Conservation (phyloP, 73 alveolate genomes). For the Paramecium primaurelia region DNA sequence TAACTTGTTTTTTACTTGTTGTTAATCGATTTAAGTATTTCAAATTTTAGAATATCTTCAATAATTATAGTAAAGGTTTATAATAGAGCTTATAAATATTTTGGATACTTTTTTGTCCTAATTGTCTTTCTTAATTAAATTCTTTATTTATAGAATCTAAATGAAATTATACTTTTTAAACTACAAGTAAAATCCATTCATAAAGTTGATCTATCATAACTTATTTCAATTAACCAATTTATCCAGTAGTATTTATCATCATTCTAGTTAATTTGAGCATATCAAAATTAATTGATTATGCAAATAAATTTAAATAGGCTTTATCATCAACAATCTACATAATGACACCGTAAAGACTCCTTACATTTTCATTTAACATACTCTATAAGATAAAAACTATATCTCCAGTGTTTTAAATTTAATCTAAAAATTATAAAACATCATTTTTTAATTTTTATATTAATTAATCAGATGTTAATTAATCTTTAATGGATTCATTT, state of each 20-base stretch:
- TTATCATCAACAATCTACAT: not conserved
- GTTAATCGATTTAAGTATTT: not conserved
- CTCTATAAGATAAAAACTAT: not conserved
- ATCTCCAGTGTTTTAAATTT: not conserved
- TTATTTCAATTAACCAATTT: not conserved
- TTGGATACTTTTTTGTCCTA: not conserved
- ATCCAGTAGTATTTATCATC: not conserved
- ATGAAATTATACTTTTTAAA: not conserved
- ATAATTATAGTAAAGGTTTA: not conserved
- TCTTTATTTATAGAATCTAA: not conserved
- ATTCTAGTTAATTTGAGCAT: not conserved
- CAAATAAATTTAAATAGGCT: not conserved
- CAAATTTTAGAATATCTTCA: not conserved
- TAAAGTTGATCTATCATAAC: not conserved
- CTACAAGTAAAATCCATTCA: not conserved
- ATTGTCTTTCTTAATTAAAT: not conserved
- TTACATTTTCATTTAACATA: not conserved
- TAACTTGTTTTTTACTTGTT: not conserved
- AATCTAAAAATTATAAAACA: not conserved
- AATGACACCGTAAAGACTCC: not conserved
- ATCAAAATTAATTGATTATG: not conserved
- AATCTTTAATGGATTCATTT: not conserved
- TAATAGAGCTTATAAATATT: not conserved
- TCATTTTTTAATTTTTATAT: not conserved
- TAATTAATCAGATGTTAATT: not conserved